Evolutionary conservation across 257 asterid species (phyloP).

Genomic region (Plantago ovata): DNA sequence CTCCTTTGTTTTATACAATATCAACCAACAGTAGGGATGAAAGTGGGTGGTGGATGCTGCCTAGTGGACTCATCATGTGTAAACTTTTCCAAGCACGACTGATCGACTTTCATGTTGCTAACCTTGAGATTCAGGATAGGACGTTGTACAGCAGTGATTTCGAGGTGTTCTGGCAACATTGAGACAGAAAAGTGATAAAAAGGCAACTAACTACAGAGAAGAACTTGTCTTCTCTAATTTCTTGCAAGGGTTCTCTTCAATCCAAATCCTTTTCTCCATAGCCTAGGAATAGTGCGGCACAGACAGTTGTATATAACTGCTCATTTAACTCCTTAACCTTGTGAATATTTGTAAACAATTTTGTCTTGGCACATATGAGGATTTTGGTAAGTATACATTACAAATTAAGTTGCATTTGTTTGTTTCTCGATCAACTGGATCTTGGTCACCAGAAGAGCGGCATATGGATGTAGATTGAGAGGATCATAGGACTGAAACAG

Average conservation of each 20-base stretch:
- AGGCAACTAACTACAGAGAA: neutral
- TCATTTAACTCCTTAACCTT: neutral
- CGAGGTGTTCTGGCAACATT: conserved; percentile 72
- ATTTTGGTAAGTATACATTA: neutral
- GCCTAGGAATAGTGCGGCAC: neutral
- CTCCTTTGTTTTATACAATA: too few relatives aligned
- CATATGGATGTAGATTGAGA: neutral
- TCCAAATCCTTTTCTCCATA: neutral
- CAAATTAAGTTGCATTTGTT: neutral
- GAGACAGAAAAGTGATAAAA: too few relatives aligned
- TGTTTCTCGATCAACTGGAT: too few relatives aligned
- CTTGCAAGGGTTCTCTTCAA: conserved; percentile 6
- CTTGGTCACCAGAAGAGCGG: neutral
- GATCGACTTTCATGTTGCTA: conserved; percentile 77
- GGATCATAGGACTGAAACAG: neutral
- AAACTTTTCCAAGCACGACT: conserved; percentile 65
- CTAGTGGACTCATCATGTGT: conserved; percentile 56
- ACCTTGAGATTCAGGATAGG: conserved; percentile 89
- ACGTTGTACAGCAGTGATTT: conserved; percentile 74
- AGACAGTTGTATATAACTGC: neutral
- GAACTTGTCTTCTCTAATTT: neutral
- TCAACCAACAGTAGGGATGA: conserved; percentile 55
- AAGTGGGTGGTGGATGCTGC: conserved; percentile 93
- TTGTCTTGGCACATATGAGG: neutral
- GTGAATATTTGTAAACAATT: neutral